phyloP scores from a whole-genome alignment of 2,329 filamentous ascomycete genomes.

The Fusarium sp. region DNA sequence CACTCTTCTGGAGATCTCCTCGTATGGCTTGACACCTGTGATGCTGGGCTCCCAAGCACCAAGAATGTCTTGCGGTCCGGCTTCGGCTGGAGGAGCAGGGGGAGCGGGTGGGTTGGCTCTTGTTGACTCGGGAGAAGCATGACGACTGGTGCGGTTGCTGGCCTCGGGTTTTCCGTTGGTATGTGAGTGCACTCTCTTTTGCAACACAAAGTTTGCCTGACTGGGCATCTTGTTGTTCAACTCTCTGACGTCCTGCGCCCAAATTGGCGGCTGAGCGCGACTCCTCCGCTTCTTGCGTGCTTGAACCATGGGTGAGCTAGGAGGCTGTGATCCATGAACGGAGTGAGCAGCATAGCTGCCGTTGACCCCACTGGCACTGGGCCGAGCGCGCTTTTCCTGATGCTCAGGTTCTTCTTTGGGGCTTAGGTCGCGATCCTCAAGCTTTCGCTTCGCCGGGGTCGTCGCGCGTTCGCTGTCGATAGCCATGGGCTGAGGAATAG shows the following conservation, averaged over 20 bases:
- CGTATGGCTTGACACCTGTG: constrained; percentile 75
- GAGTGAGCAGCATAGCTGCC: constrained; percentile 47
- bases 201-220: constrained; percentile 45
- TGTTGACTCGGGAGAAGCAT: constrained; percentile 45
- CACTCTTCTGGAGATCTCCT: constrained; percentile 80
- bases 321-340: constrained; percentile 37
- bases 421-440: constrained; percentile 56
- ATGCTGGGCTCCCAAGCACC: constrained; percentile 76
- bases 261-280: constrained; percentile 57
- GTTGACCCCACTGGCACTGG: constrained; percentile 63
- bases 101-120: constrained; percentile 32
- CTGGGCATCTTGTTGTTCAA: constrained; percentile 53
- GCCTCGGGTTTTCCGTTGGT: constrained; percentile 55
- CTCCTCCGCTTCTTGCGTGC: constrained; percentile 55
- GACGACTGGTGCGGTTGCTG: constrained; percentile 56
- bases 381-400: constrained; percentile 58
- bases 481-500: constrained; percentile 44
- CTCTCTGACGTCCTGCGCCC: constrained; percentile 58
- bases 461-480: constrained; percentile 47
- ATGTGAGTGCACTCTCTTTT: constrained; percentile 42
- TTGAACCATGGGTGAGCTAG: constrained; percentile 48
- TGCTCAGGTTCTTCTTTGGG: constrained; percentile 62
- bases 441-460: constrained; percentile 55
- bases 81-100: constrained; percentile 26
- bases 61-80: constrained; percentile 53